Evolutionary conservation across 2,329 filamentous ascomycete genomes (phyloP).

Genomic region (Colletotrichum zoysiae): DNA sequence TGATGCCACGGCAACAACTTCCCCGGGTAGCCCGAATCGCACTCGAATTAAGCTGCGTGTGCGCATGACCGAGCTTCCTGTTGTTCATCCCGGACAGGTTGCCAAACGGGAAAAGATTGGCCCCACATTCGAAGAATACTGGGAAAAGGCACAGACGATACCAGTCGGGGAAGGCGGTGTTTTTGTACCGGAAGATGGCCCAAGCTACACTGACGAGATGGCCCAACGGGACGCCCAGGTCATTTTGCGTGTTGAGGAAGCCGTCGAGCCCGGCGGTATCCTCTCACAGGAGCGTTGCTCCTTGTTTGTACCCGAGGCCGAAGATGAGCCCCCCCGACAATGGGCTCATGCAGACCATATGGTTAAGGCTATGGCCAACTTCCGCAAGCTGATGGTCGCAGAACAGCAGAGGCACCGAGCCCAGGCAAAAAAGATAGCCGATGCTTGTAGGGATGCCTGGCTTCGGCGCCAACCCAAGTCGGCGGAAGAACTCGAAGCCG

Average conservation of each 20-base stretch:
- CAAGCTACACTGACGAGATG: constrained; percentile 70
- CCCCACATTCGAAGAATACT: constrained; percentile 69
- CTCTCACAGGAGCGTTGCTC: constrained; percentile 79
- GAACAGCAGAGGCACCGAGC: constrained; percentile 84
- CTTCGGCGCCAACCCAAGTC: constrained; percentile 79
- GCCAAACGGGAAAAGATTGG: constrained; percentile 66
- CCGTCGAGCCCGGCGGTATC: constrained; percentile 79
- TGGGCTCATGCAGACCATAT: constrained; percentile 93
- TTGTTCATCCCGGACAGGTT: constrained; percentile 71
- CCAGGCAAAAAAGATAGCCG: constrained; percentile 83
- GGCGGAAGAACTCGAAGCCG: constrained; percentile 83
- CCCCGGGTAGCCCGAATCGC: constrained; percentile 46
- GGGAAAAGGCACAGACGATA: constrained; percentile 62
- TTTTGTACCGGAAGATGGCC: constrained; percentile 67
- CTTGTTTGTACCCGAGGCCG: constrained; percentile 78
- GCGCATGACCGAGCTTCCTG: constrained; percentile 63
- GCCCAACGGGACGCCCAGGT: constrained; percentile 76
- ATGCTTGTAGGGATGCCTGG: constrained; percentile 83
- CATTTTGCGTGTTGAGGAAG: constrained; percentile 78
- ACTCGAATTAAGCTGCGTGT: constrained; percentile 64
- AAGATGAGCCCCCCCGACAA: constrained; percentile 80
- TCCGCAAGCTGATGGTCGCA: constrained; percentile 81
- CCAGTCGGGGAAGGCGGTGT: constrained; percentile 71
- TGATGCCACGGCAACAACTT: constrained; percentile 35
- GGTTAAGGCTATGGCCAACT: constrained; percentile 81